A percentile compares a stretch with the other conserved stretches of the same genome.
Conservation (phyloP, 2,329 filamentous ascomycete species). For the Botrytis elliptica region DNA sequence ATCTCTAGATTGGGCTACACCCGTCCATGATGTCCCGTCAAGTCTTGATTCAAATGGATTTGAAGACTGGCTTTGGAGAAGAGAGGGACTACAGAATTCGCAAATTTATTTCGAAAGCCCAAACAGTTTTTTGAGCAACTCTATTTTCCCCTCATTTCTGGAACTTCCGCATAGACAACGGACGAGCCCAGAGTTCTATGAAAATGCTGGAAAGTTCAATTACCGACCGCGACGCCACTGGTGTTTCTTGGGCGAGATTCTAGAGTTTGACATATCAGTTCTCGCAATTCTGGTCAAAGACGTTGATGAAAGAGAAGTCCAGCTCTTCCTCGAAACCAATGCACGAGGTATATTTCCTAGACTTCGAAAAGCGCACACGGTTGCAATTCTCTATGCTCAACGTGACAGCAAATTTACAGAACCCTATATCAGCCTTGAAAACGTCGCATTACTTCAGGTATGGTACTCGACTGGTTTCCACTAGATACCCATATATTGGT, state of each 20-base stretch:
- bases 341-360: background rate
- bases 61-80: conserved; percentile 1
- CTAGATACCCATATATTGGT: background rate
- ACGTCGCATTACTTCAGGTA: background rate
- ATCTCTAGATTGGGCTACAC: background rate
- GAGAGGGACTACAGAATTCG: background rate
- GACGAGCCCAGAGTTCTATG: background rate
- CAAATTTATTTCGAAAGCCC: background rate
- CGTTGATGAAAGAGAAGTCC: background rate
- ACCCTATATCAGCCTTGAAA: background rate
- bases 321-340: background rate
- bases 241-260: background rate
- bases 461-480: background rate
- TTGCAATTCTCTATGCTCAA: background rate
- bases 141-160: background rate
- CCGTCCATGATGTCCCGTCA: background rate
- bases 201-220: background rate
- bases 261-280: background rate
- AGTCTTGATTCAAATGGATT: background rate
- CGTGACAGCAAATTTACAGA: background rate
- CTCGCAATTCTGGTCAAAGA: background rate
- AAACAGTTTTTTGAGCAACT: background rate
- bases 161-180: background rate
- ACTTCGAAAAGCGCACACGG: background rate
- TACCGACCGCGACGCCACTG: background rate